Evolutionary conservation across 1,284 basidiomycete genomes (phyloP), one percentile per base, ranked within the genome.

Genomic region (Baeospora myosura): DNA sequence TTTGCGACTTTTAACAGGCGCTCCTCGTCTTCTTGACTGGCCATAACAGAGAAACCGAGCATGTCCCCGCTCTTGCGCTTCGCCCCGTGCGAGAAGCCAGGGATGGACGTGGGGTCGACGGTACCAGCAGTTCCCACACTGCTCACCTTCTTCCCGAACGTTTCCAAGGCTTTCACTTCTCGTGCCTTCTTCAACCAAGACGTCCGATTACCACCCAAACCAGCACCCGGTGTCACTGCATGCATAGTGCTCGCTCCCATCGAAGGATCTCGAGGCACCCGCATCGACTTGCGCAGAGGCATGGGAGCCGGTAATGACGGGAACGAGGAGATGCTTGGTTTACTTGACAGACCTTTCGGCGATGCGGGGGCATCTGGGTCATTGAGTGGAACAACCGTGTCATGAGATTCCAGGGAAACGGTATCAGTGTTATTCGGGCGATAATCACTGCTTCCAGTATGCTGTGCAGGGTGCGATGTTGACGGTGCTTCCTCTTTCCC

Each of bases 121-220:
- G 41, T 29, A 22, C 48, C 40, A 3, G 49, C 52, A 29, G 56
- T 41, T 17, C 8, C 7, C 26, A 8, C 8, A 23, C 55, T 50
- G 41, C 51, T 62, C 3, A 61, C 48, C 37, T 72, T 71, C 53
- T 71, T 74, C 3, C 54, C 57, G 10, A 67, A 66, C 24, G 62
- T 66, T 50, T 84, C 84, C 52, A 80, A 58, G 3, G 82, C 81
- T 51, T 86, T 87, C 17, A 71, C 79, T 55, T 87, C 84, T 31
- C 83, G 71, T 10, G 79, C 81, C 52, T 83, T 85, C 56, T 74
- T 76, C 42, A 88, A 57, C 85, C 86, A 88, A 1, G 85, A 88
- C 10, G 81, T 79, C 20, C 85, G 74, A 51, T 83, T 84, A 3
- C 72, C 74, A 8, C 62, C 66, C 14, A 60, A 48, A 5, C 63